Evolutionary conservation across 371 early-diverging fungal genomes (phyloP), one percentile per base, ranked within the genome.

Genomic region (Nosema muscidifuracis): DNA sequence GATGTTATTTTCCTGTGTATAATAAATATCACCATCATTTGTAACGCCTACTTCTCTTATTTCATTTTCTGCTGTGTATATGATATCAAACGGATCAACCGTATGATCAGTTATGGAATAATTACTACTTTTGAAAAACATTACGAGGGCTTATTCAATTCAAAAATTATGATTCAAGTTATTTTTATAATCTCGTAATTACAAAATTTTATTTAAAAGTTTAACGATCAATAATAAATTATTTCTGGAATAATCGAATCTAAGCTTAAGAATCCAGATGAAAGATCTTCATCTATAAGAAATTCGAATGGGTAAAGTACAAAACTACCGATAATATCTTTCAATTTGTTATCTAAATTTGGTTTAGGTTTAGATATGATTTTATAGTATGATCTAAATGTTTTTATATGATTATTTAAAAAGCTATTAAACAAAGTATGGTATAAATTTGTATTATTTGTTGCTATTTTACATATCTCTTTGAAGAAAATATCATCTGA

Each of bases 61-160:
- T 2, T 10, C n/a, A 18, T n/a, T 36, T 24, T 73, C 57, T 22
- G 38, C 24, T 44, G 28, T 36, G 22, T 34, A 36, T 22, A 66
- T 16, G 9, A 20, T 34, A 0, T 43, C 31, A 50, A 73, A 77
- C 7, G 40, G 40, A 33, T 53, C 36, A 12, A 30, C 43, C 6
- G 57, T 47, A 12, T 30, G 55, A 22, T 63, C 62, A 42, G 6
- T 65, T 33, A 77, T 30, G n/a, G 69, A 50, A 71, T 64, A 77
- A 67, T 62, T 69, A 20, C 58, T 73, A 61, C 77, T 73, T 66
- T 44, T 24, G 34, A 77, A 63, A 51, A 60, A 67, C 74, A 77
- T 73, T 4, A 3, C 2, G 1, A 6, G 26, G 60, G 44, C 13
- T 13, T 38, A 38, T 38, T 7, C 4, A 38, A 38, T 13, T 13